Conservation (phyloP, 2,329 filamentous ascomycete genomes). For the Aspergillus terreus region DNA sequence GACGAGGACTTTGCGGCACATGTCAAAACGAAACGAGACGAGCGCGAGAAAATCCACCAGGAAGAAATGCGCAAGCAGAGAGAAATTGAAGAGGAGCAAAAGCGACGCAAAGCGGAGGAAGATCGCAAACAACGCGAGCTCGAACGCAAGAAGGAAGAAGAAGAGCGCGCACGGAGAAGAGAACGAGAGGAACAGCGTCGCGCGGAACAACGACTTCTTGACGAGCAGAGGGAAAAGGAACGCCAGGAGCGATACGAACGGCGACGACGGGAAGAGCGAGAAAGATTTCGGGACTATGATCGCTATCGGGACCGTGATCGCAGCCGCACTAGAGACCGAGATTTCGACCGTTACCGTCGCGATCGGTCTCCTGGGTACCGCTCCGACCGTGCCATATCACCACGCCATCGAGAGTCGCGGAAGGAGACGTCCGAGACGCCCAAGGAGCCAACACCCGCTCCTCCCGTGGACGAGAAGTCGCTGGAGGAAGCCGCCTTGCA, state of each 20-base stretch:
- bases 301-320: slow-evolving; percentile 31
- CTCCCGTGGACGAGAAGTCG: slow-evolving; percentile 50
- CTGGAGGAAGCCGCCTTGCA: slow-evolving; percentile 55
- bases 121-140: slow-evolving; percentile 41
- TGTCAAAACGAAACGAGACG: slow-evolving; percentile 49
- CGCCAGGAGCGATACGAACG: slow-evolving; percentile 46
- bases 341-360: slow-evolving; percentile 24
- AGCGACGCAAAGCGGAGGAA: slow-evolving; percentile 40
- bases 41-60: slow-evolving; percentile 49
- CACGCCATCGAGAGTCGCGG: slow-evolving; percentile 28
- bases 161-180: slow-evolving; percentile 48
- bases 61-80: slow-evolving; percentile 50
- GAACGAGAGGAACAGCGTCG: slow-evolving; percentile 48
- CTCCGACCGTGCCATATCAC: slow-evolving; percentile 28
- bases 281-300: slow-evolving; percentile 39
- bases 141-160: slow-evolving; percentile 42
- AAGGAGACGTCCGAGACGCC: slow-evolving; percentile 29
- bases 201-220: slow-evolving; percentile 48
- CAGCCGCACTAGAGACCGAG: slow-evolving; percentile 33
- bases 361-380: slow-evolving; percentile 31
- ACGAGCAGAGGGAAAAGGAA: slow-evolving; percentile 52
- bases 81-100: slow-evolving; percentile 46
- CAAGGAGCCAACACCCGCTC: slow-evolving; percentile 30
- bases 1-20: slow-evolving; percentile 58
- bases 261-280: slow-evolving; percentile 43